Evolutionary conservation across 2,329 filamentous ascomycete species (phyloP), one percentile per base, ranked within the genome.

Genomic region (Phyllosticta capitalensis): DNA sequence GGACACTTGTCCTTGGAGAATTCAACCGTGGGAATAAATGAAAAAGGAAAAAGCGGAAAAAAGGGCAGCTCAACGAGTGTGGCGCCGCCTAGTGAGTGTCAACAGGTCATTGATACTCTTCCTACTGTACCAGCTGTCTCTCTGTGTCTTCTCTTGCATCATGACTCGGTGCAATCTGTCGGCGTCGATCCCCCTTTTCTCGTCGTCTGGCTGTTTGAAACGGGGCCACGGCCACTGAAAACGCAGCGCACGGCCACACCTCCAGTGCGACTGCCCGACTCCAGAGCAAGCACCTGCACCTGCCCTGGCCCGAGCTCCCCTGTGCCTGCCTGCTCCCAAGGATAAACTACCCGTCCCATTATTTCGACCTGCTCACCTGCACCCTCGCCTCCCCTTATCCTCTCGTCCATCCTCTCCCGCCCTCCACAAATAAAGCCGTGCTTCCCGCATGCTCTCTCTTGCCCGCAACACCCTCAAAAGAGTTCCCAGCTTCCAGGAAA

Each of bases 401-500:
- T n/a, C 38, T 17, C 24, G 3, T 7, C 21, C 12, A 52, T 22
- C 50, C 3, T 7, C 52, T 26, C 52, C 52, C 26, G 26, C 5
- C 52, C 22, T 10, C 48, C 58, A 55, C 58, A 53, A 20, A 48
- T 60, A 60, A 48, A 60, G 49, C 19, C 45, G 52, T 28, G 45
- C 52, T 19, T 28, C 55, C 55, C 58, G 58, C 52, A 73, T 73
- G 70, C 67, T 73, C 61, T 70, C 69, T 62, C 66, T 67, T 67
- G 70, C 71, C 61, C 70, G 71, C 64, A 67, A 71, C 63, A 73
- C 71, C 58, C 65, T 74, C 61, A 72, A 73, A 65, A 67, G 69
- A 69, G 70, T 74, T 66, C 71, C 71, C 21, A 74, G 71, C 71
- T 74, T 74, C 61, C 72, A 74, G 66, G 71, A 74, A 61, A 65